phyloP scores from a whole-genome alignment of 495 filamentous ascomycete species.

The Aspergillus campestris region DNA sequence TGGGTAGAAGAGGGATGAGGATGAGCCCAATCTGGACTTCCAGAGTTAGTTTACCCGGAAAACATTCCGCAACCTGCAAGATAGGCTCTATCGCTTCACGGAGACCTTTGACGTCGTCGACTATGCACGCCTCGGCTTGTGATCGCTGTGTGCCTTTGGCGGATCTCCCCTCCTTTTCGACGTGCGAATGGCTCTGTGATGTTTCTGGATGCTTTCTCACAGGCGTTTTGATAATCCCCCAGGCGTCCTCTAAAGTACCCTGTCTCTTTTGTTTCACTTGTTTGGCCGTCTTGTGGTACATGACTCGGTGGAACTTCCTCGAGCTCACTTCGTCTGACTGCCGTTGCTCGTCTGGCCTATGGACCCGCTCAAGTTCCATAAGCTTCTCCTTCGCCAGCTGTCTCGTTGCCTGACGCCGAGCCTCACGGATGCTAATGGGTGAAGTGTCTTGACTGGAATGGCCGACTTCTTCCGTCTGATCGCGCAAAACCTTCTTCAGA shows the following conservation, averaged over 20 bases:
- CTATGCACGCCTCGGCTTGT: not conserved
- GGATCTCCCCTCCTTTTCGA: no score
- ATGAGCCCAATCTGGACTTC: conserved; percentile 32
- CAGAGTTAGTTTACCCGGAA: conserved; percentile 23
- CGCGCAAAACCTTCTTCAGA: not conserved
- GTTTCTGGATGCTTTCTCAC: not conserved
- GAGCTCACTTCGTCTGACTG: conserved; percentile 5
- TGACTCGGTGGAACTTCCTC: conserved; percentile 14
- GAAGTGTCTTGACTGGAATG: not conserved
- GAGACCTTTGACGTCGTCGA: conserved; percentile 8
- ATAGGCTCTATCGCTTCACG: conserved; percentile 14
- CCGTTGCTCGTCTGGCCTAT: conserved; percentile 4
- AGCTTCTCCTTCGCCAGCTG: conserved; percentile 1
- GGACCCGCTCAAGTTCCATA: conserved; percentile 1
- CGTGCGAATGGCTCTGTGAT: not conserved
- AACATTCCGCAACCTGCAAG: conserved; percentile 19
- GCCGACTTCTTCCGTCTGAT: not conserved
- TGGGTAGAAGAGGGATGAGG: conserved; percentile 16
- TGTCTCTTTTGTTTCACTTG: conserved; percentile 15
- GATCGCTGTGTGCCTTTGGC: not conserved
- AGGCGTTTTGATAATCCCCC: conserved; percentile 11
- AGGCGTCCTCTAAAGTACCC: conserved; percentile 20
- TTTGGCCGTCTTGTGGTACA: conserved; percentile 17
- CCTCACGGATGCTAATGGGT: not conserved
- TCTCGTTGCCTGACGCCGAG: not conserved